A percentile compares a stretch with the other conserved stretches of the same genome.
phyloP scores from a whole-genome alignment of 352 stramenopile genomes.

The Phytophthora sp. region DNA sequence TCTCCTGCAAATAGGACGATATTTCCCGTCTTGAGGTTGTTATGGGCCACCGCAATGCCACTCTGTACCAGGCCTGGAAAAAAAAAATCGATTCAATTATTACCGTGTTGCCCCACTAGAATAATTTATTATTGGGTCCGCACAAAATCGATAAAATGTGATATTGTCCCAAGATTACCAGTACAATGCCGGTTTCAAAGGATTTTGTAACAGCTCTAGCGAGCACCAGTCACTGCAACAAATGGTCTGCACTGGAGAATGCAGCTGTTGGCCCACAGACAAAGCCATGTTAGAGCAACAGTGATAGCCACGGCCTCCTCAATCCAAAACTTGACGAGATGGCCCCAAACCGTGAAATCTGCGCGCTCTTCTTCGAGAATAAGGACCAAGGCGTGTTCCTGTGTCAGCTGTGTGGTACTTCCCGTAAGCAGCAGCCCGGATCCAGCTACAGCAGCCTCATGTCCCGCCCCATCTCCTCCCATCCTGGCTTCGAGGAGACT shows the following conservation, averaged over 20 bases:
- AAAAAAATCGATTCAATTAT: not conserved
- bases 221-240: not conserved
- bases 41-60: too few relatives aligned
- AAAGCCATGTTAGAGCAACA: not conserved
- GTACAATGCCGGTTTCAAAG: not conserved
- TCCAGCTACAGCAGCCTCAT: not conserved
- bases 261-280: not conserved
- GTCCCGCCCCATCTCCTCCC: not conserved
- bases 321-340: slow-evolving; percentile 1
- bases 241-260: not conserved
- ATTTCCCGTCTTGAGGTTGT: too few relatives aligned
- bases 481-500: not conserved
- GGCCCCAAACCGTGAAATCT: slow-evolving; percentile 18
- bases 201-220: not conserved
- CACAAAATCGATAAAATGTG: not conserved
- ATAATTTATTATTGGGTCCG: not conserved
- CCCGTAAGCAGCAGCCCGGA: slow-evolving; percentile 3
- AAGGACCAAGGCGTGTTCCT: not conserved
- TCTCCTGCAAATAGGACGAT: too few relatives aligned
- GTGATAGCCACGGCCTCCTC: not conserved
- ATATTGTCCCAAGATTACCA: not conserved
- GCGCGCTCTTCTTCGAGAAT: slow-evolving; percentile 10
- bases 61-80: too few relatives aligned
- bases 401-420: slow-evolving; percentile 14
- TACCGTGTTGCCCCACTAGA: not conserved